Evolutionary conservation across 2,329 filamentous ascomycete genomes (phyloP), one percentile per base, ranked within the genome.

Genomic region (Camptophora hylomeconis): DNA sequence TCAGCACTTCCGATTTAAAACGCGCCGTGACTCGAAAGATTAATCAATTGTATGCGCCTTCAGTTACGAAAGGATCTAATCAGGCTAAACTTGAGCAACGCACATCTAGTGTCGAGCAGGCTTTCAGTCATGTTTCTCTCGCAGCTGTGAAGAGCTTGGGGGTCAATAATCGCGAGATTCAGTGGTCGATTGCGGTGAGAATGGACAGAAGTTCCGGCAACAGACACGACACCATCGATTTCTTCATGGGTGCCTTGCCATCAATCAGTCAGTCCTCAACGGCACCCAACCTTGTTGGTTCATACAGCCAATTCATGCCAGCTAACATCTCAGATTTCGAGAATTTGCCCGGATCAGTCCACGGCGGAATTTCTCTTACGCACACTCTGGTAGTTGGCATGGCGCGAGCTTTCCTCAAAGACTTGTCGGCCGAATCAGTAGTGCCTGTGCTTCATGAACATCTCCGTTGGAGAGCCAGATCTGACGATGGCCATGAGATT

Each of bases 111-210:
- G 11, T 31, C 57, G 51, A 33, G 50, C 54, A 20, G 47, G 52
- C n/a, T 48, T 49, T 31, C 46, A 58, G 30, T 28, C 20, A 36
- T 18, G 26, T 47, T 10, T 40, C 32, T 26, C 39, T 39, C 22
- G 35, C 37, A 7, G 24, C 35, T 24, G 27, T 31, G 16, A 33
- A 15, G 15, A 25, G 26, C 7, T 31, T 45, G 16, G 26, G 33
- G 23, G 40, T 51, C 29, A 53, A 48, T 40, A 50, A 47, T 40
- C 41, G 44, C 34, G 34, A 40, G 26, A 47, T 29, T 29, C 47
- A 86, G 42, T 87, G 80, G 69, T 62, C 74, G 14, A 72, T 70
- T 40, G 80, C 79, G 43, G 63, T 86, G 24, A 57, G 60, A 10
- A 69, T 75, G 10, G 42, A 49, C 25, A 45, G 42, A 36, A 47